Base-by-base conservation (phyloP, 306 rosid species). In the Comarum palustre region DNA sequence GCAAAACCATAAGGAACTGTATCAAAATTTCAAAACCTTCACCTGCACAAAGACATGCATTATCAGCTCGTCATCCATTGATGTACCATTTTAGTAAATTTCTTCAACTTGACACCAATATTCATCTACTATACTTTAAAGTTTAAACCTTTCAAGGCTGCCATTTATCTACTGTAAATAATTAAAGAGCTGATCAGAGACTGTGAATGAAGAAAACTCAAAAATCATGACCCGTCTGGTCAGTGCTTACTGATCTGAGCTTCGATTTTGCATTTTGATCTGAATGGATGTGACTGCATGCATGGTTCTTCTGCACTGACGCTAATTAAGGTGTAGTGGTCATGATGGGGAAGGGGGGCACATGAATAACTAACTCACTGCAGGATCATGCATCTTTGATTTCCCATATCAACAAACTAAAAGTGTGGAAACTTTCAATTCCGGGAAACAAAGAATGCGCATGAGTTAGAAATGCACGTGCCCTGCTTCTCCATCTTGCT, bases 401-500 rank as follows among this genome's bases (percentile, higher is more conserved):
- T 19, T n/a, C 31, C 43, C 43, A 19, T 15, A 15, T 32, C 24
- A 31, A 32, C 14, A 34, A 62, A 8, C n/a, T 17, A 8, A 34
- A 61, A 31, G 67, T 61, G 20, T 0, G 13, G 43, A 32, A 61
- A 61, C 67, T 32, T 61, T 61, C 3, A 19, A 34, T 34, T 62
- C 27, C 45, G 34, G 45, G 67, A 62, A 9, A 17, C 25, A 62
- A 62, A 62, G 25, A 60, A 69, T 15, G 42, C 66, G 41, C 65
- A 61, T 66, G 96, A 86, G 96, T 88, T 84, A 90, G 93, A 73
- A 81, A 84, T 91, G 96, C 97, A 95, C 99, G 99, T 95, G 99
- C 99, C 97, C 97, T 95, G 99, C 99, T 95, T 91, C 99, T 95
- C 99, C 99, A 95, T 91, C 99, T 69, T 82, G 97, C 80, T 83